Evolutionary conservation across 2,329 filamentous ascomycete genomes (phyloP).

Genomic region (Diplodia intermedia): DNA sequence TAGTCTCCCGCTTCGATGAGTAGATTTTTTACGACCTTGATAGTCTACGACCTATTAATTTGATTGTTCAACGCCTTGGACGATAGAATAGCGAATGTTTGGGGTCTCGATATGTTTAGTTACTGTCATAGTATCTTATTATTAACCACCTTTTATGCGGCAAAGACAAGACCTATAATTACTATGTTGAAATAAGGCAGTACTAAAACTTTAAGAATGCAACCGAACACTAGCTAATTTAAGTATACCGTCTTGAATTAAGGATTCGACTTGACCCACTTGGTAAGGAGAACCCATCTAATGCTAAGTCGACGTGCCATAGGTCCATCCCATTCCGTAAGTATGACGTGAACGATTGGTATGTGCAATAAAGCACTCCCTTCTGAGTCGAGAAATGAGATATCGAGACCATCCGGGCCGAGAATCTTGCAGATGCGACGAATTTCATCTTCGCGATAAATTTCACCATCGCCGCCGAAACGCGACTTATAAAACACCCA

Average conservation of each 20-base stretch:
- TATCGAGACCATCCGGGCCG: neutral
- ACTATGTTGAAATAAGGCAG: too few species aligned
- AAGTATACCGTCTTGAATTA: neutral
- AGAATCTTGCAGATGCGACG: neutral
- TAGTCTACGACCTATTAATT: too few species aligned
- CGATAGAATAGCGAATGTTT: too few species aligned
- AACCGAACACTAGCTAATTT: neutral
- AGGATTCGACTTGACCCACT: neutral
- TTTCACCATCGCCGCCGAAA: neutral
- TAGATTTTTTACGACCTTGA: too few species aligned
- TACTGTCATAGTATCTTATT: too few species aligned
- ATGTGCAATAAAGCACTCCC: neutral
- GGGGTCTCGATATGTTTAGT: too few species aligned
- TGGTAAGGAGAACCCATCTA: conserved; percentile 13
- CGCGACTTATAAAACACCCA: neutral
- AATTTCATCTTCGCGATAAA: neutral
- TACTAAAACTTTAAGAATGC: too few species aligned
- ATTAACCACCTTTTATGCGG: too few species aligned
- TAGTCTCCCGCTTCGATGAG: neutral
- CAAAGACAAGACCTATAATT: too few species aligned
- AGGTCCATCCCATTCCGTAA: conserved; percentile 3
- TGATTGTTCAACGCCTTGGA: too few species aligned
- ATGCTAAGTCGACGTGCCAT: neutral
- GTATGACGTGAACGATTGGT: conserved; percentile 16
- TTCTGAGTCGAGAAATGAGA: neutral